Conservation (phyloP, 208 protist species). For the Acanthamoeba triangularis region DNA sequence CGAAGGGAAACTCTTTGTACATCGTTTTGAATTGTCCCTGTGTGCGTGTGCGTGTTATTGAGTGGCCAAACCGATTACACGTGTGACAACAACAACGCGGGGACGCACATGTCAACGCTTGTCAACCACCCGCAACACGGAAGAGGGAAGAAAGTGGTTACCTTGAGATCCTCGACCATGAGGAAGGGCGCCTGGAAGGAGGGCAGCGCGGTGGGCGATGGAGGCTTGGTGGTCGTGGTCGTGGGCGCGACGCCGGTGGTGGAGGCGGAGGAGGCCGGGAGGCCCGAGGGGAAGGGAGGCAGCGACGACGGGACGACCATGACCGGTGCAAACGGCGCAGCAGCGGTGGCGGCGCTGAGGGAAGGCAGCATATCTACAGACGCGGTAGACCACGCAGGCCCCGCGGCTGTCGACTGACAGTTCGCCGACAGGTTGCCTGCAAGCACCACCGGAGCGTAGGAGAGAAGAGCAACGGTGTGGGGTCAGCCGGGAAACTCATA, state of each 20-base stretch:
- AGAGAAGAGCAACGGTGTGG: background rate
- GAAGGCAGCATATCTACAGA: background rate
- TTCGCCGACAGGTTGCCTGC: background rate
- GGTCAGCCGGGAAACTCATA: background rate
- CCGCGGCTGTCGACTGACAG: background rate
- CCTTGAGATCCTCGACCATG: slow-evolving; percentile 67
- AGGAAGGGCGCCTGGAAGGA: slow-evolving; percentile 48
- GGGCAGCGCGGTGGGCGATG: slow-evolving; percentile 6
- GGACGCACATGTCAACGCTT: background rate
- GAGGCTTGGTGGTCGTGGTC: slow-evolving; percentile 29
- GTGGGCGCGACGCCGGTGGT: background rate
- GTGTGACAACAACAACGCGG: background rate
- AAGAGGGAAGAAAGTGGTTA: background rate
- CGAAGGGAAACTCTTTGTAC: slow-evolving; percentile 59
- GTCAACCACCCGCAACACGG: background rate
- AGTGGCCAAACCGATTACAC: background rate
- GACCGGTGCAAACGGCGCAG: background rate
- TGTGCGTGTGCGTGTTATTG: too few relatives aligned
- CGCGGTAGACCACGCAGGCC: background rate
- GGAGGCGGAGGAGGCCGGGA: background rate
- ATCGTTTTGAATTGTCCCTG: slow-evolving; percentile 57
- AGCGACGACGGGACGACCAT: background rate
- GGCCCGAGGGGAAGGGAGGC: background rate
- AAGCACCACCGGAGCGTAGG: background rate
- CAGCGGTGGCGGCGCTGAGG: background rate